Conservation (phyloP, 768 basidiomycete species). For the Serendipita sp. region DNA sequence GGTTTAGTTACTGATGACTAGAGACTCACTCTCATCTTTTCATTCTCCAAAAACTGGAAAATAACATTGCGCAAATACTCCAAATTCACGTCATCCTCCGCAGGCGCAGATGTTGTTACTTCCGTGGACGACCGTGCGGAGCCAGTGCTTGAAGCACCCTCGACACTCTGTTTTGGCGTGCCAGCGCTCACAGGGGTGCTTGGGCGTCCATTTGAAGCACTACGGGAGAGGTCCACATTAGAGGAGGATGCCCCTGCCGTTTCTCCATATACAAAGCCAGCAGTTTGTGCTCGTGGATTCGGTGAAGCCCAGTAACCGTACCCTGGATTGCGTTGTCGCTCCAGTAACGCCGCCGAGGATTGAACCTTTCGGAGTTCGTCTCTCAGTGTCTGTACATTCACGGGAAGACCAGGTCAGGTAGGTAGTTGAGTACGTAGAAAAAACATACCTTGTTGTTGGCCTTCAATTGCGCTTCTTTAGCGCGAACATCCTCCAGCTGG, state of each 20-base stretch:
- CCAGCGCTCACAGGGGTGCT: neutral
- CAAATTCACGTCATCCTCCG: slow-evolving; percentile 84
- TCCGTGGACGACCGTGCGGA: slow-evolving; percentile 4
- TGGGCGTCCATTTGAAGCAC: neutral
- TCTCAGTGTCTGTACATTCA: slow-evolving; percentile 47
- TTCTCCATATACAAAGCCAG: neutral
- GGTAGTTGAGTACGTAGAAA: neutral
- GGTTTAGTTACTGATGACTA: neutral
- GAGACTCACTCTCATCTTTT: slow-evolving; percentile 82
- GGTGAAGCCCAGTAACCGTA: slow-evolving; percentile 71
- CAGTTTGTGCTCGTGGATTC: neutral
- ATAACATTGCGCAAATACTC: slow-evolving; percentile 96
- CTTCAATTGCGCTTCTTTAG: slow-evolving; percentile 55
- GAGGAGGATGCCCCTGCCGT: neutral
- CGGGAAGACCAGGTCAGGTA: neutral
- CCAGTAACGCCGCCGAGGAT: slow-evolving; percentile 75
- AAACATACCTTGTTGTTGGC: slow-evolving; percentile 56
- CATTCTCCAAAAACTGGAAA: slow-evolving; percentile 92
- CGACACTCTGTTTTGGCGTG: neutral
- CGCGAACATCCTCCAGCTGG: slow-evolving; percentile 45
- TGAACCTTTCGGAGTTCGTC: slow-evolving; percentile 95
- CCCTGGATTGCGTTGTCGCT: slow-evolving; percentile 82
- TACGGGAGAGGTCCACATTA: neutral
- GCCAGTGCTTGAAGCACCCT: slow-evolving; percentile 9
- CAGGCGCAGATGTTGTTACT: slow-evolving; percentile 17